Conservation (phyloP, 176 grass and related monocot genomes). For the Ampelocalamus luodianensis region DNA sequence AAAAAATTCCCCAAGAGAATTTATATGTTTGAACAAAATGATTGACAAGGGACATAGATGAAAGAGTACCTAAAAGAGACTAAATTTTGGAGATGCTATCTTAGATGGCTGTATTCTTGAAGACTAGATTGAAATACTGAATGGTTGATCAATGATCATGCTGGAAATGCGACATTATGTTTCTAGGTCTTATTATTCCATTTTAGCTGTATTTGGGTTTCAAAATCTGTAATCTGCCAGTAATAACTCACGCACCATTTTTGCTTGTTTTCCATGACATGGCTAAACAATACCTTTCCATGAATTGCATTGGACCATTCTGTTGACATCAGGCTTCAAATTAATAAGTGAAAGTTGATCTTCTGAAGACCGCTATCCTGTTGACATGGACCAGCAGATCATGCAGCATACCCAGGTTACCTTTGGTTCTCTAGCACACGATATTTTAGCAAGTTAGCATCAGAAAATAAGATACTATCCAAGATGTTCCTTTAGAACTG, state of each 20-base stretch:
- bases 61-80: background rate
- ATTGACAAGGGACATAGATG: background rate
- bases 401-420: background rate
- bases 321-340: background rate
- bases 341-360: background rate
- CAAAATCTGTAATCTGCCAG: background rate
- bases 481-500: background rate
- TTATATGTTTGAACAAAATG: background rate
- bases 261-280: constrained; percentile 7
- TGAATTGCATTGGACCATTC: background rate
- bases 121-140: background rate
- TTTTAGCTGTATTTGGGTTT: background rate
- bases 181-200: background rate
- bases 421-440: background rate
- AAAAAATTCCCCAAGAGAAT: background rate
- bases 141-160: constrained; percentile 3
- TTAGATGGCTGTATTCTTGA: constrained; percentile 15
- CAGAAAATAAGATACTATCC: background rate
- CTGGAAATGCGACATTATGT: background rate
- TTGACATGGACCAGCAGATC: background rate
- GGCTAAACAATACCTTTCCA: background rate
- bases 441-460: background rate
- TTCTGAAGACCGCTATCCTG: background rate
- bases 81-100: background rate
- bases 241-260: background rate